phyloP scores from a whole-genome alignment of 2,329 filamentous ascomycete species.

The Aureobasidium uvarum region DNA sequence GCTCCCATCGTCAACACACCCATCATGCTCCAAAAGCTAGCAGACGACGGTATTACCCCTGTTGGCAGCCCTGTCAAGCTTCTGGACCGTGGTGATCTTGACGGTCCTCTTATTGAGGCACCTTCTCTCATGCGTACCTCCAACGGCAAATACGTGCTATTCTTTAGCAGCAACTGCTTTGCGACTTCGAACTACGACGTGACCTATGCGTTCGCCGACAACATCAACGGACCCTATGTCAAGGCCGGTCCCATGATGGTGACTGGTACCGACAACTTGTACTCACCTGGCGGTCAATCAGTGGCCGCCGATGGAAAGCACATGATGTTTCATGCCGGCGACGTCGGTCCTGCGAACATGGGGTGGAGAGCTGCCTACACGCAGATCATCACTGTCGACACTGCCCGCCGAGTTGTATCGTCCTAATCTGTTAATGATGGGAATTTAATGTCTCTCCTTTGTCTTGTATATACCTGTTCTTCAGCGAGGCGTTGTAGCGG shows the following conservation, averaged over 20 bases:
- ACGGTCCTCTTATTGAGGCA: conserved; percentile 35
- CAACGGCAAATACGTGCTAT: conserved; percentile 37
- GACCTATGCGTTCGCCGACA: conserved; percentile 30
- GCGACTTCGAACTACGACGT: conserved; percentile 35
- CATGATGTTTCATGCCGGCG: conserved; percentile 33
- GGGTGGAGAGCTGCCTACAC: conserved; percentile 23
- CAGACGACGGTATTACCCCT: conserved; percentile 33
- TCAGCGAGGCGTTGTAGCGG: conserved; percentile 18
- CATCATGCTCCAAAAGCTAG: conserved; percentile 34
- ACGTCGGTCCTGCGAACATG: conserved; percentile 22
- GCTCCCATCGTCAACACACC: conserved; percentile 31
- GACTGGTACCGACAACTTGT: conserved; percentile 28
- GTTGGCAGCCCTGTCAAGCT: conserved; percentile 31
- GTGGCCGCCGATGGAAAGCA: conserved; percentile 30
- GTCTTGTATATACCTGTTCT: conserved; percentile 6
- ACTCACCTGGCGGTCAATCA: conserved; percentile 30
- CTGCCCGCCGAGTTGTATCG: conserved; percentile 9
- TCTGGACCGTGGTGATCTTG: conserved; percentile 32
- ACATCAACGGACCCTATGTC: conserved; percentile 28
- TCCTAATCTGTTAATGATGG: not conserved
- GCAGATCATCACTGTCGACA: conserved; percentile 23
- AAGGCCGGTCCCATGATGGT: conserved; percentile 30
- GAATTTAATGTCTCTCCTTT: conserved; percentile 9
- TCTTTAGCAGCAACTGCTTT: conserved; percentile 38
- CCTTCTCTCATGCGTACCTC: conserved; percentile 32